A percentile compares a stretch with the other conserved stretches of the same genome.
phyloP scores from a whole-genome alignment of 1,139 yeast species.

The Geotrichum carabidarum region DNA sequence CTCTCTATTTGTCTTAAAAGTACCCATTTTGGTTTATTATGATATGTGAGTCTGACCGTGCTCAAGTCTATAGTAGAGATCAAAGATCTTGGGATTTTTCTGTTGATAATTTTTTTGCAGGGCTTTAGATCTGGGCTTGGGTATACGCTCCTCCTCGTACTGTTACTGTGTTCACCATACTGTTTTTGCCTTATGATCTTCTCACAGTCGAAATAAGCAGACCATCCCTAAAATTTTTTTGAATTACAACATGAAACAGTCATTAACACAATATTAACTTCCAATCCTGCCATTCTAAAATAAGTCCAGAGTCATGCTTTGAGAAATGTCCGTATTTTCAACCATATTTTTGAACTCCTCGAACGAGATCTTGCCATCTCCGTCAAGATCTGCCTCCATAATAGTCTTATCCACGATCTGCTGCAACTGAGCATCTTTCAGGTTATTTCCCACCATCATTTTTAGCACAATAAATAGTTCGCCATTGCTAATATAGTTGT shows the following conservation, averaged over 20 bases:
- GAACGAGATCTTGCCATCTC: conserved; percentile 81
- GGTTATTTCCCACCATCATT: conserved; percentile 94
- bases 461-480: conserved; percentile 87
- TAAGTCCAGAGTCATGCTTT: conserved; percentile 39
- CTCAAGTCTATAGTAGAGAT: too few relatives aligned
- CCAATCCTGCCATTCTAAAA: conserved; percentile 22
- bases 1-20: conserved; percentile 53
- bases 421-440: conserved; percentile 82
- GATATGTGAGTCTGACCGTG: neutral
- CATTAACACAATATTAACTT: too few relatives aligned
- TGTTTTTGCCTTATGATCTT: too few relatives aligned
- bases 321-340: conserved; percentile 39
- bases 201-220: neutral
- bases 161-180: too few relatives aligned
- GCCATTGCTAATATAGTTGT: conserved; percentile 92
- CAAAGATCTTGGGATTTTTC: neutral
- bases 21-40: neutral
- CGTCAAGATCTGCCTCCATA: conserved; percentile 88
- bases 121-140: conserved; percentile 6
- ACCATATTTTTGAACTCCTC: conserved; percentile 67
- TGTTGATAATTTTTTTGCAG: neutral
- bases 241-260: too few relatives aligned
- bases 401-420: conserved; percentile 94
- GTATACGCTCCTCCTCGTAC: neutral
- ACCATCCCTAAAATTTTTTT: neutral